These are phyloP conservation scores for Exophiala spinifera DNA, from an alignment of 2,329 filamentous ascomycete genomes.

Conservation along the genomic window DNA sequence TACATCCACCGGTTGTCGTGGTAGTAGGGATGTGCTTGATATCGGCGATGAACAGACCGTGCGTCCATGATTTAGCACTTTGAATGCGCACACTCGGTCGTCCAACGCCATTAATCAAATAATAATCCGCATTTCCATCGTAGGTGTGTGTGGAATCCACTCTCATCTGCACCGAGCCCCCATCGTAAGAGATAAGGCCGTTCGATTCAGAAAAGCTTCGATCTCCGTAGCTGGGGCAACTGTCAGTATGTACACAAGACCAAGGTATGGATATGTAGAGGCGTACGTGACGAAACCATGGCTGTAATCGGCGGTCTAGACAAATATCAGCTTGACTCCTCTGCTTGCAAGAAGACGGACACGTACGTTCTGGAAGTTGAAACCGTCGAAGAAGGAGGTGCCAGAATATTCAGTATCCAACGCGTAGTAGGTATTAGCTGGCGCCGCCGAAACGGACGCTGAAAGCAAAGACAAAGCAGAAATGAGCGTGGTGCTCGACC, in stretches of 20 bases:
- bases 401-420: constrained; percentile 44
- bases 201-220: constrained; percentile 35
- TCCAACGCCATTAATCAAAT: constrained; percentile 41
- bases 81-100: constrained; percentile 47
- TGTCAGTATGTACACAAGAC: background rate
- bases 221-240: constrained; percentile 39
- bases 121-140: constrained; percentile 34
- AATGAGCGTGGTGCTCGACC: constrained; percentile 30
- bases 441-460: constrained; percentile 15
- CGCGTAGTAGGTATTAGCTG: constrained; percentile 14
- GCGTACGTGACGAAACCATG: constrained; percentile 46
- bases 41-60: constrained; percentile 48
- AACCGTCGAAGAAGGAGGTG: constrained; percentile 49
- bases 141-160: constrained; percentile 26
- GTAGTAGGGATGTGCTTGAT: constrained; percentile 47
- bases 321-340: constrained; percentile 3
- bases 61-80: constrained; percentile 42
- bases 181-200: constrained; percentile 30
- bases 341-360: background rate
- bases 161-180: constrained; percentile 27
- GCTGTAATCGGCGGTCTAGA: constrained; percentile 43
- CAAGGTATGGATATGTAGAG: background rate
- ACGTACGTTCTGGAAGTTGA: constrained; percentile 44
- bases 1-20: constrained; percentile 37
- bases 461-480: constrained; percentile 27